Percentiles rank a stretch among this genome's conserved stretches.
Evolutionary conservation across 2,329 filamentous ascomycete species (phyloP).

Genomic region (Ophiognomonia clavigignenti-juglandacearum): DNA sequence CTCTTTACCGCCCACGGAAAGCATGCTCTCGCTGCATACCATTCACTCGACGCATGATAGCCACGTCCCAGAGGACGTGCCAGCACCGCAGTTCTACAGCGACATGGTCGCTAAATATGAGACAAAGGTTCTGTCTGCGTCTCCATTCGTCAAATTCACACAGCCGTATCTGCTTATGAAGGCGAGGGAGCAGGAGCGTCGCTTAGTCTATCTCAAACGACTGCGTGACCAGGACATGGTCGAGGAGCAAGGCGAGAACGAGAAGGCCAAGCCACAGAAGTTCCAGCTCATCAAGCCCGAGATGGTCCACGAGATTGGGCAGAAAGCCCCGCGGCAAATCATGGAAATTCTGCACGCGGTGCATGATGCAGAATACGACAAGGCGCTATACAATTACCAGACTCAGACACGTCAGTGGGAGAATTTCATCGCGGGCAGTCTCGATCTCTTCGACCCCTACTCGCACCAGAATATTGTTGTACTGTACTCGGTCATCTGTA

Average conservation of each 20-base stretch:
- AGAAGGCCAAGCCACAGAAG: conserved; percentile 61
- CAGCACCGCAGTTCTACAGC: conserved; percentile 88
- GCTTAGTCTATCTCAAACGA: conserved; percentile 74
- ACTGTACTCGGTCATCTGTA: conserved; percentile 89
- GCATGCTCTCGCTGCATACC: conserved; percentile 32
- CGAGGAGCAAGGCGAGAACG: conserved; percentile 51
- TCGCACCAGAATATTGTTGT: conserved; percentile 96
- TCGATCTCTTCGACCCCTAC: conserved; percentile 88
- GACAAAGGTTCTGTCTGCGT: conserved; percentile 89
- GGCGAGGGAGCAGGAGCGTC: conserved; percentile 83
- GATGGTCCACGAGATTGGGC: conserved; percentile 84
- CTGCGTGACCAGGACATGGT: conserved; percentile 71
- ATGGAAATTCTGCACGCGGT: conserved; percentile 93
- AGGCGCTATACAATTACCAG: conserved; percentile 86
- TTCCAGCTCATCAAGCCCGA: conserved; percentile 92
- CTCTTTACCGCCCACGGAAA: conserved; percentile 19
- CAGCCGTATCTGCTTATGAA: conserved; percentile 91
- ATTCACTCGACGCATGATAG: conserved; percentile 43
- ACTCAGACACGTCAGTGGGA: conserved; percentile 97
- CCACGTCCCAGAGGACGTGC: conserved; percentile 68
- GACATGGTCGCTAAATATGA: conserved; percentile 92
- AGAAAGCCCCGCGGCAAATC: conserved; percentile 77
- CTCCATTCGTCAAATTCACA: conserved; percentile 92
- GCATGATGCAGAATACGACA: conserved; percentile 95
- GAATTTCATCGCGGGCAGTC: conserved; percentile 82